Evolutionary conservation across 305 asterid genomes (phyloP).

Genomic region (Euphrasia arctica): DNA sequence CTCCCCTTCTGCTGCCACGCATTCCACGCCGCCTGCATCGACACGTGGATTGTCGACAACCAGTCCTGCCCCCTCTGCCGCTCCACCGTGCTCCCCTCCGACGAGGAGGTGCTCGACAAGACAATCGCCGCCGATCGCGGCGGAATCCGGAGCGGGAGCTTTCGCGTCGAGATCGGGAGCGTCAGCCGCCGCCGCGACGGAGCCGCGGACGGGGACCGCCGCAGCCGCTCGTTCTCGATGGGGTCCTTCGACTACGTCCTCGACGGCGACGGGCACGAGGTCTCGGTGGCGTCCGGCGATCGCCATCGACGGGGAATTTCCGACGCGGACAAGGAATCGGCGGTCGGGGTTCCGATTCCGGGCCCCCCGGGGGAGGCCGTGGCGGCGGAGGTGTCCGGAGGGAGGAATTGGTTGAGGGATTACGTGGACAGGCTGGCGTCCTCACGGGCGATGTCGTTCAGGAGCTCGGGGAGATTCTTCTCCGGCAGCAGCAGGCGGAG

Average conservation of each 20-base stretch:
- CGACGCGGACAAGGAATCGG: slow-evolving; percentile 63
- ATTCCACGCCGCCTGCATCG: slow-evolving; percentile 78
- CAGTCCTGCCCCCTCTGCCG: slow-evolving; percentile 89
- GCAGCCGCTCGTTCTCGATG: slow-evolving; percentile 48
- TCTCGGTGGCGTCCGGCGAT: slow-evolving; percentile 44
- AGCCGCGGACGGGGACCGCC: slow-evolving; percentile 38
- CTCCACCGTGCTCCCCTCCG: slow-evolving; percentile 67
- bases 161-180: slow-evolving; percentile 76
- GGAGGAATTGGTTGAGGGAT: slow-evolving; percentile 75
- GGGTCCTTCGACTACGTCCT: slow-evolving; percentile 81
- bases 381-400: slow-evolving; percentile 52
- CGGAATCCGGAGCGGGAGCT: slow-evolving; percentile 41
- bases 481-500: slow-evolving; percentile 76
- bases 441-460: slow-evolving; percentile 63
- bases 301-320: slow-evolving; percentile 44
- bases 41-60: slow-evolving; percentile 74
- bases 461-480: slow-evolving; percentile 82
- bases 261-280: slow-evolving; percentile 59
- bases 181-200: slow-evolving; percentile 56
- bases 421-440: slow-evolving; percentile 62
- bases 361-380: slow-evolving; percentile 64
- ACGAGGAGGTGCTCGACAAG: slow-evolving; percentile 48
- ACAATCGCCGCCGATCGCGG: slow-evolving; percentile 26
- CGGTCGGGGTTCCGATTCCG: slow-evolving; percentile 39
- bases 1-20: slow-evolving; percentile 91